A percentile compares a stretch with the other conserved stretches of the same genome.
Conservation (phyloP, 2,329 filamentous ascomycete species). For the Verticillium zaregamsianum region DNA sequence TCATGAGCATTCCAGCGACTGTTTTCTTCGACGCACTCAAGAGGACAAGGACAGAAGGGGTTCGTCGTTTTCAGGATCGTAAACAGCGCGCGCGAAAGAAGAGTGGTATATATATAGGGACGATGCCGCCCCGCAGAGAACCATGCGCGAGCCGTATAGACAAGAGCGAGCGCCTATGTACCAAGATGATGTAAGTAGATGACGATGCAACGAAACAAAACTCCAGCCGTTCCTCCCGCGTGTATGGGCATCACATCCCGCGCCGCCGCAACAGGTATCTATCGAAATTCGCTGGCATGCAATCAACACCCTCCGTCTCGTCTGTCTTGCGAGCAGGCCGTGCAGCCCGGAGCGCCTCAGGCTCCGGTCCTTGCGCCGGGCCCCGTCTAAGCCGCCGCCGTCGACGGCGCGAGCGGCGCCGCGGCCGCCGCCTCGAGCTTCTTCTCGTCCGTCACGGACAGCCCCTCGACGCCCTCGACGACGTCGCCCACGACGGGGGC, state of each 20-base stretch:
- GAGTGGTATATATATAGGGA: constrained; percentile 2
- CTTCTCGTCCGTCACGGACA: constrained; percentile 4
- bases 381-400: constrained; percentile 2
- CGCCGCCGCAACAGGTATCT: background rate
- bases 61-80: too few relatives aligned
- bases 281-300: background rate
- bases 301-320: background rate
- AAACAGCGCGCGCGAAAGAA: background rate
- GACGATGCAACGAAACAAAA: background rate
- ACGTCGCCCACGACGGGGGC: background rate
- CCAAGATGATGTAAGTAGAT: background rate
- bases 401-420: background rate
- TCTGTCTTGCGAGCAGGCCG: background rate
- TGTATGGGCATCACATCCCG: background rate
- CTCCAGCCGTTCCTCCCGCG: background rate
- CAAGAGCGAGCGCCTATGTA: background rate
- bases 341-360: background rate
- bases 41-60: background rate
- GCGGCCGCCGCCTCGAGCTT: constrained; percentile 3
- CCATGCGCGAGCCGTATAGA: background rate
- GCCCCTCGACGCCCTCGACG: background rate
- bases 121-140: background rate
- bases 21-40: background rate
- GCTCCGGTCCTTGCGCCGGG: too few relatives aligned
- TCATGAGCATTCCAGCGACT: background rate